Conservation (phyloP, 2,329 filamentous ascomycete species). For the Botrytis byssoidea region DNA sequence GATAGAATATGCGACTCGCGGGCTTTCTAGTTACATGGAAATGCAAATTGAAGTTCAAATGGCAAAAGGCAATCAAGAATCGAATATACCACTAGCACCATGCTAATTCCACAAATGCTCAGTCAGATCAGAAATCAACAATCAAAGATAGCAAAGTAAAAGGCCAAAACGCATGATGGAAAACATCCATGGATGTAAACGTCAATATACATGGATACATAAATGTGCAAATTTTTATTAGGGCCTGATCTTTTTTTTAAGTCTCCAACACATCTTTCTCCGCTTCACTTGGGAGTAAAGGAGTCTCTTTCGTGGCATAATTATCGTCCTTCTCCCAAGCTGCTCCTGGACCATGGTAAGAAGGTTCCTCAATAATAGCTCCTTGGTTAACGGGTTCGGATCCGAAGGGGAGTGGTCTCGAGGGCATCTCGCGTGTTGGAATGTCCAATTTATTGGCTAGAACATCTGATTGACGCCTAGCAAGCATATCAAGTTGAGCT, state of each 20-base stretch:
- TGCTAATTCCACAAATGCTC: background rate
- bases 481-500: constrained; percentile 68
- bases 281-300: constrained; percentile 36
- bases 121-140: background rate
- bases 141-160: background rate
- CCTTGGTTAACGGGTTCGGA: constrained; percentile 50
- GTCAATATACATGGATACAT: constrained; percentile 12
- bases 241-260: constrained; percentile 9
- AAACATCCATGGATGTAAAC: background rate
- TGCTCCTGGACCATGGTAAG: constrained; percentile 50
- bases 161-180: background rate
- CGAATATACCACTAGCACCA: background rate
- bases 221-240: constrained; percentile 14
- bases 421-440: constrained; percentile 45
- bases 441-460: constrained; percentile 53
- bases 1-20: background rate
- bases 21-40: background rate
- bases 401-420: constrained; percentile 52
- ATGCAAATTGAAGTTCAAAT: background rate
- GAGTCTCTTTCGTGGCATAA: constrained; percentile 42
- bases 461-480: constrained; percentile 62
- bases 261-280: constrained; percentile 38
- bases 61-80: background rate
- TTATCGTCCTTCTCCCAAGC: constrained; percentile 54
- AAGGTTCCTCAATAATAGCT: constrained; percentile 44